These are phyloP conservation scores for Escallonia rubra DNA, from an alignment of 129 eudicot genomes.

Conservation along the genomic window DNA sequence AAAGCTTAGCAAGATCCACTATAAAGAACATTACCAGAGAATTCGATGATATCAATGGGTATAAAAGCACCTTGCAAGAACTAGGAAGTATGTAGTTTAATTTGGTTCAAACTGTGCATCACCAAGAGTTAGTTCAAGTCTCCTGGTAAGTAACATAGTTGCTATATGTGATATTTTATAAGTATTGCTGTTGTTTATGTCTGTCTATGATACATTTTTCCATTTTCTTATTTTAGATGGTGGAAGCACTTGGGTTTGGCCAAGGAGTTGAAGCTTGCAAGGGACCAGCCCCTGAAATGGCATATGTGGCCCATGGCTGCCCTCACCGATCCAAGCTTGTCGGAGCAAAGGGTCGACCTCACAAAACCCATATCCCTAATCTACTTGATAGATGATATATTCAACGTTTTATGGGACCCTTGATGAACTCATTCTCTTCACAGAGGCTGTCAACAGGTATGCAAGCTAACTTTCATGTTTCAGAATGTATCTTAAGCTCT, in stretches of 20 bases:
- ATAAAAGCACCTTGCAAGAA: too few relatives aligned
- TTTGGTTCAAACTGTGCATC: too few relatives aligned
- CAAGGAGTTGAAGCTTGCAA: constrained; percentile 40
- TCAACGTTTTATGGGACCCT: constrained; percentile 56
- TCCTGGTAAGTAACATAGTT: too few relatives aligned
- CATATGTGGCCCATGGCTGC: constrained; percentile 64
- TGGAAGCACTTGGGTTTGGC: constrained; percentile 46
- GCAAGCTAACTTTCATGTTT: neutral
- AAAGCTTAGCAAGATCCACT: too few relatives aligned
- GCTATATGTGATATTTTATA: too few relatives aligned
- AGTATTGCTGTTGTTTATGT: too few relatives aligned
- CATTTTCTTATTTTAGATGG: constrained; percentile 35
- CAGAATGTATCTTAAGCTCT: constrained; percentile 2
- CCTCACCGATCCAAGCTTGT: constrained; percentile 37
- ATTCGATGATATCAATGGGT: too few relatives aligned
- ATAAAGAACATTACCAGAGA: too few relatives aligned
- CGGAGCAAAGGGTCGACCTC: constrained; percentile 41
- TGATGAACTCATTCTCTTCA: constrained; percentile 44
- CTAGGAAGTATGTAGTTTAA: too few relatives aligned
- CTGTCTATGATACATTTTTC: too few relatives aligned
- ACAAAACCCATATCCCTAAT: constrained; percentile 52
- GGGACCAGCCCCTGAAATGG: constrained; percentile 70
- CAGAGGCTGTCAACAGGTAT: constrained; percentile 56
- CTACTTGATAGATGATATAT: constrained; percentile 60
- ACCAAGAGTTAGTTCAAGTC: too few relatives aligned